Conservation (phyloP, 495 filamentous ascomycete genomes). For the Aspergillus indologenus region DNA sequence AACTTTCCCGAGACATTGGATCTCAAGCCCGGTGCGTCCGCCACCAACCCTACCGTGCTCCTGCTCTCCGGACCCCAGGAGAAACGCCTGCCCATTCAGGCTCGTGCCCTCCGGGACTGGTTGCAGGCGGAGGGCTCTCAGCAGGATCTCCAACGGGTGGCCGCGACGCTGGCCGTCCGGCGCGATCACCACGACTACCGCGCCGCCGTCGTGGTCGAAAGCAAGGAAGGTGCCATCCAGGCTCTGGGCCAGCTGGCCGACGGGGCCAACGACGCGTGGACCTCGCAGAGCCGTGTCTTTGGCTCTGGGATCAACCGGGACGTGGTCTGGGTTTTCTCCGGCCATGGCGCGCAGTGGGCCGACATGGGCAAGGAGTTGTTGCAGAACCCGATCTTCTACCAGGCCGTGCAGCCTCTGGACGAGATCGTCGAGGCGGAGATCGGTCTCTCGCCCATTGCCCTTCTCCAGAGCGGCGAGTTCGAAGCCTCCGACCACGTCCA, state of each 20-base stretch:
- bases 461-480: constrained; percentile 27
- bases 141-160: constrained; percentile 16
- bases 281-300: constrained; percentile 4
- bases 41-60: constrained; percentile 12
- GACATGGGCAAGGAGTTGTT: constrained; percentile 52
- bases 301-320: neutral
- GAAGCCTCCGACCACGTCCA: constrained; percentile 28
- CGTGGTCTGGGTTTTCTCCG: constrained; percentile 40
- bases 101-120: constrained; percentile 10
- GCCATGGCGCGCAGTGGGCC: constrained; percentile 64
- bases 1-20: no score
- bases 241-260: constrained; percentile 2
- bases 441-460: constrained; percentile 31
- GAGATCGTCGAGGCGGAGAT: constrained; percentile 25
- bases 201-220: constrained; percentile 21
- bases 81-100: constrained; percentile 26
- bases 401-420: constrained; percentile 4
- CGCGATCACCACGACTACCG: constrained; percentile 37
- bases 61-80: constrained; percentile 34
- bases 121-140: constrained; percentile 14
- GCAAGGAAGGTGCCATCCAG: constrained; percentile 21
- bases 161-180: constrained; percentile 26
- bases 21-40: no score
- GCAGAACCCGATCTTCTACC: constrained; percentile 5
- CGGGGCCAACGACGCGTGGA: neutral